Conservation (phyloP, 192 early-diverging fungal genomes). For the Backusella liffmaniae region DNA sequence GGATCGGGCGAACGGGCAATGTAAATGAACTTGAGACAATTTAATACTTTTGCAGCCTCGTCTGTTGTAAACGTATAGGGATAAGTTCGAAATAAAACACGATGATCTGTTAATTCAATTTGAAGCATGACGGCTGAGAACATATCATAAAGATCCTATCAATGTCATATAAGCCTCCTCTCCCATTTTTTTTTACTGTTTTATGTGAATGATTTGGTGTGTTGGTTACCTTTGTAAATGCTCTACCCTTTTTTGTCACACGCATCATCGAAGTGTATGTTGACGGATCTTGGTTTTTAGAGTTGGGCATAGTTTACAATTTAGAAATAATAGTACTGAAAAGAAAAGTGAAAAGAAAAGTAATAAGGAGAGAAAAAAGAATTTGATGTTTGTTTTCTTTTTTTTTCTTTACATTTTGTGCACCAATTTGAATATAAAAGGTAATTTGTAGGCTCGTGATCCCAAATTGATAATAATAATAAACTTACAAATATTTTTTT, state of each 20-base stretch:
- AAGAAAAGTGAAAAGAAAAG: background rate
- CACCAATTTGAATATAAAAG: background rate
- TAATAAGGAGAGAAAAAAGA: slow-evolving; percentile 4
- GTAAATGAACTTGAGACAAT: slow-evolving; percentile 47
- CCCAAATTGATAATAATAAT: background rate
- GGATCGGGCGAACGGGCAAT: slow-evolving; percentile 48
- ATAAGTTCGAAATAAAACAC: slow-evolving; percentile 49
- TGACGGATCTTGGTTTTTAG: background rate
- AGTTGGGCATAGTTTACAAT: slow-evolving; percentile 1
- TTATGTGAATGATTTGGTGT: background rate
- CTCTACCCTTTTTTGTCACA: slow-evolving; percentile 8
- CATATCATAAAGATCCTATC: slow-evolving; percentile 53
- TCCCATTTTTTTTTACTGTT: background rate
- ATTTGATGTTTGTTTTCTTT: background rate
- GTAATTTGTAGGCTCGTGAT: background rate
- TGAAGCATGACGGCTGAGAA: slow-evolving; percentile 49
- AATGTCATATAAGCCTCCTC: background rate
- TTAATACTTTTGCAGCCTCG: slow-evolving; percentile 45
- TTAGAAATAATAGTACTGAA: background rate
- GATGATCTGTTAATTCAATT: slow-evolving; percentile 44
- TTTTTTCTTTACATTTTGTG: slow-evolving; percentile 1
- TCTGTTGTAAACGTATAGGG: slow-evolving; percentile 55
- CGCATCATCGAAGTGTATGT: slow-evolving; percentile 26
- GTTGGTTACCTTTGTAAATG: slow-evolving; percentile 13
- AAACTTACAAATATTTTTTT: slow-evolving; percentile 3